Evolutionary conservation across 345 rosid species (phyloP).

Genomic region (Syzygium grande): DNA sequence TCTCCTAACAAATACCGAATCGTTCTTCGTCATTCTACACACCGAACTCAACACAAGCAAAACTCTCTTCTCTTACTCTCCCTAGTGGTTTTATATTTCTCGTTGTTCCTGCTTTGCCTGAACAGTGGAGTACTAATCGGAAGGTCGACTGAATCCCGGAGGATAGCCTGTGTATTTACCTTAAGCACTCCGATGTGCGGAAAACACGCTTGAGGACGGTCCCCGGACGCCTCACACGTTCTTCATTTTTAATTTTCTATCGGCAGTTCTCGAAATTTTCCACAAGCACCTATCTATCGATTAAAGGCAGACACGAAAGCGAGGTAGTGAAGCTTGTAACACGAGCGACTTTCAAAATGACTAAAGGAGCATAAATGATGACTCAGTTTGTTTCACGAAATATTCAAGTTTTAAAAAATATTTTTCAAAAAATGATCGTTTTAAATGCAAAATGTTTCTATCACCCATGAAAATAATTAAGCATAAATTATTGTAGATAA

Average conservation of each 20-base stretch:
- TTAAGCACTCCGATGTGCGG: not conserved
- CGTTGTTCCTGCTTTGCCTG: not conserved
- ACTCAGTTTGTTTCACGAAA: not conserved
- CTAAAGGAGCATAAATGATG: not conserved
- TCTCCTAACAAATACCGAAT: not conserved
- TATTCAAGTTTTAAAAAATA: rapidly evolving
- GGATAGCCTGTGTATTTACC: not conserved
- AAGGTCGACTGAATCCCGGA: not conserved
- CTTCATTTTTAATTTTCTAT: not conserved
- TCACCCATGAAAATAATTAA: not conserved
- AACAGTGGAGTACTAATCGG: not conserved
- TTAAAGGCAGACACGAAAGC: not conserved
- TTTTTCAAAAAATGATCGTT: rapidly evolving
- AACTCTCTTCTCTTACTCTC: not conserved
- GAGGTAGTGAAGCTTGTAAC: not conserved
- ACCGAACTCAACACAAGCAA: not conserved
- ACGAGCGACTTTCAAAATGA: not conserved
- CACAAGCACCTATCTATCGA: not conserved
- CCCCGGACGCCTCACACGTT: not conserved
- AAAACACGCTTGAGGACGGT: not conserved
- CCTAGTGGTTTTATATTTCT: not conserved
- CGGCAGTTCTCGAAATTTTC: not conserved
- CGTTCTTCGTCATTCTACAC: not conserved
- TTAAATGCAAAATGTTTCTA: not conserved
- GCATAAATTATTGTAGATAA: not conserved